These are phyloP conservation scores for Glycine soja DNA, from an alignment of 306 rosid species.

Conservation along the genomic window DNA sequence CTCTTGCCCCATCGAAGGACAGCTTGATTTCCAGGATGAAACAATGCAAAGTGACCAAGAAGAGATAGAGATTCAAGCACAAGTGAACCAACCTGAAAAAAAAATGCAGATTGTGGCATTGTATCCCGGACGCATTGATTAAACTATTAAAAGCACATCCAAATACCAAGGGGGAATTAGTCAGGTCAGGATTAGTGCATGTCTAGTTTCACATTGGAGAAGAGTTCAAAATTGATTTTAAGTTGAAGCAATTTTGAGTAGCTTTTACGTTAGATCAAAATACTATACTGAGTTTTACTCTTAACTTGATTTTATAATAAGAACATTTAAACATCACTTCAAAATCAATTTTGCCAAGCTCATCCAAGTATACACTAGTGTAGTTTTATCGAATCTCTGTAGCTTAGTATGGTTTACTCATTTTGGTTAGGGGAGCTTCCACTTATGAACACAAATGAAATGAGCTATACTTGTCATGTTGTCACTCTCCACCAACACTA, in stretches of 20 bases:
- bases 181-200: too few species aligned
- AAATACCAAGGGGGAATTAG: too few species aligned
- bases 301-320: too few species aligned
- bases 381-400: conserved; percentile 15
- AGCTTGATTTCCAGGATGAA: conserved; percentile 92
- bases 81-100: conserved; percentile 76
- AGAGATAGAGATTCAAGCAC: conserved; percentile 85
- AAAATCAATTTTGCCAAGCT: too few species aligned
- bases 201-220: too few species aligned
- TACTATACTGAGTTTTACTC: too few species aligned
- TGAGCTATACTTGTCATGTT: conserved; percentile 15
- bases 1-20: conserved; percentile 98
- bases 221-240: too few species aligned
- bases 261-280: too few species aligned
- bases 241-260: too few species aligned
- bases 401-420: conserved; percentile 23
- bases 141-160: too few species aligned
- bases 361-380: neutral
- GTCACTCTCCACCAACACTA: conserved; percentile 27
- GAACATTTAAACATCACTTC: too few species aligned
- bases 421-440: conserved; percentile 20
- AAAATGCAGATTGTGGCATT: neutral
- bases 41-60: conserved; percentile 90
- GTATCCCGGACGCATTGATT: too few species aligned
- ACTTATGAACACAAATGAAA: conserved; percentile 6